Evolutionary conservation across 106 monocot genomes (phyloP), one percentile per base, ranked within the genome.

Genomic region (Dactylorhiza incarnata): DNA sequence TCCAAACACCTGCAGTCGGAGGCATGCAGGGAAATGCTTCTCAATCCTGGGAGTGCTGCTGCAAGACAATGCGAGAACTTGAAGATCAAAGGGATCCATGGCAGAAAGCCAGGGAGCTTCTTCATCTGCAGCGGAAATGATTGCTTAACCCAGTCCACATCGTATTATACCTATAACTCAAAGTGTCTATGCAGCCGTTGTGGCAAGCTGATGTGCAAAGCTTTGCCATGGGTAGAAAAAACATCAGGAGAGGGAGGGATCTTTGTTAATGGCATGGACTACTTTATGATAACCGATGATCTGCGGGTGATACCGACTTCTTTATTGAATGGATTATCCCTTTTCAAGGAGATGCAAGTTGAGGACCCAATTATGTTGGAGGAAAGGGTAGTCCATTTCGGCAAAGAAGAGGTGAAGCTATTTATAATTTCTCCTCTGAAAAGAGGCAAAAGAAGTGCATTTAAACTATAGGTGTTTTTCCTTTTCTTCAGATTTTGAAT

Each of bases 201-300:
- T 29, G 79, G 79, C 12, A 23, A 50, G 37, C 26, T 54, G 25
- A 46, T 58, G 49, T 25, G 23, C 20, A 29, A 17, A 9, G 47
- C 0, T 5, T 0, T 11, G 0, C 8, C 19, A 11, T 3, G 73
- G 45, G 9, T 22, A 11, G 13, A 37, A 19, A 49, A 46, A 46
- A 59, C 22, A 59, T 20, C 58, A 5, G 5, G 22, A 1, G 26
- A 5, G 14, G 78, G 75, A 15, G 82, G 85, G 15, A 74, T 82
- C 26, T 85, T 85, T 37, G 78, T 79, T 5, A 76, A 75, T 53
- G 48, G 26, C 5, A 45, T 7, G 23, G 13, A 13, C 5, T 62
- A 45, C 5, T 78, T 53, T 45, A 62, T 82, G n/a, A 68, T 82
- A 6, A 75, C 48, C 9, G 82, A 85, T 53, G 54, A 85, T 85